A percentile compares a stretch with the other conserved stretches of the same genome.
phyloP scores from a whole-genome alignment of 768 basidiomycete genomes.

The Pleurotus salmoneostramineus region DNA sequence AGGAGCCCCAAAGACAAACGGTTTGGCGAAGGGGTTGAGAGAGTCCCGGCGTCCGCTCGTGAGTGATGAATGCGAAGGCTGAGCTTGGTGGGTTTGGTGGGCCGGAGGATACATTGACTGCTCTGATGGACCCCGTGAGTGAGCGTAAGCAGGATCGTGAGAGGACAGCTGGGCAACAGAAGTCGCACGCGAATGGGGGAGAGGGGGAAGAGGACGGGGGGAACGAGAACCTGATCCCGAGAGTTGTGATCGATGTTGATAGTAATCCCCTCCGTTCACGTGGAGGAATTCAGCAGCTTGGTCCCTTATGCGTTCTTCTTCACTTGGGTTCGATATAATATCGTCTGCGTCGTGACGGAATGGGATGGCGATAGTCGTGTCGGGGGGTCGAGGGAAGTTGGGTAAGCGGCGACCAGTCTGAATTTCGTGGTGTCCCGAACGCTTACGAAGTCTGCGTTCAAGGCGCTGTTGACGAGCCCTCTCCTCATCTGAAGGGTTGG shows the following conservation, averaged over 20 bases:
- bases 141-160: slow-evolving; percentile 59
- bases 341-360: slow-evolving; percentile 51
- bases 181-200: slow-evolving; percentile 61
- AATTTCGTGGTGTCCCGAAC: slow-evolving; percentile 39
- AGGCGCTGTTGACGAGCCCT: slow-evolving; percentile 65
- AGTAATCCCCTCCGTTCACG: slow-evolving; percentile 37
- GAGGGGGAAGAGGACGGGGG: slow-evolving; percentile 49
- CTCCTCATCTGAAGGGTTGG: slow-evolving; percentile 90
- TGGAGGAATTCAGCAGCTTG: slow-evolving; percentile 40
- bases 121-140: slow-evolving; percentile 54
- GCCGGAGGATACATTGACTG: slow-evolving; percentile 19
- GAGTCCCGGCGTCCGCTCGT: slow-evolving; percentile 27
- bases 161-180: slow-evolving; percentile 54
- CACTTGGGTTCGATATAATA: slow-evolving; percentile 83
- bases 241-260: slow-evolving; percentile 31
- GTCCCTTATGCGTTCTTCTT: slow-evolving; percentile 49
- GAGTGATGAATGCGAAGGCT: slow-evolving; percentile 19
- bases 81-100: slow-evolving; percentile 21
- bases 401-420: slow-evolving; percentile 73
- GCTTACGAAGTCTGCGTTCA: slow-evolving; percentile 53
- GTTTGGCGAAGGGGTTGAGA: slow-evolving; percentile 79
- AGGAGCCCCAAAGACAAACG: slow-evolving; percentile 70
- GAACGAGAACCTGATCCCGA: slow-evolving; percentile 38
- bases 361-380: slow-evolving; percentile 39
- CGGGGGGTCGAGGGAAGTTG: slow-evolving; percentile 77